phyloP scores from a whole-genome alignment of 148 eudicot genomes.

The Nepenthes gracilis region DNA sequence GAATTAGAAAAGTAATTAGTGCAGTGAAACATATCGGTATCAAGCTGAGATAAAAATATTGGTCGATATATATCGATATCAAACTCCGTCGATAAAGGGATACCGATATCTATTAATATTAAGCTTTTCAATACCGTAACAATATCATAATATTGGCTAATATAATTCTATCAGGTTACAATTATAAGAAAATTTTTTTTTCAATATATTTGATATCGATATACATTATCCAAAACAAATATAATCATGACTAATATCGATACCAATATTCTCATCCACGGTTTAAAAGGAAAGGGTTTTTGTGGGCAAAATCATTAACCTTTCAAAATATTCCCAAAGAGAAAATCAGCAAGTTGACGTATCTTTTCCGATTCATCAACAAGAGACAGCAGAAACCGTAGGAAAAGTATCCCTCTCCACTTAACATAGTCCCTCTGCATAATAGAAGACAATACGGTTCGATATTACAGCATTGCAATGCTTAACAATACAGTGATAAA shows the following conservation, averaged over 20 bases:
- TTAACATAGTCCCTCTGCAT: constrained; percentile 93
- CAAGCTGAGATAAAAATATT: neutral
- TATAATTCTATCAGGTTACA: too few relatives aligned
- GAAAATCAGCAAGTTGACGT: constrained; percentile 80
- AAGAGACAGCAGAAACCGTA: constrained; percentile 72
- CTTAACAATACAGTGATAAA: neutral
- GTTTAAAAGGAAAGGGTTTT: too few relatives aligned
- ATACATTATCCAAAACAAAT: too few relatives aligned
- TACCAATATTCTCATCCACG: too few relatives aligned
- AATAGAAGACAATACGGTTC: constrained; percentile 5
- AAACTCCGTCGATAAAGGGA: too few relatives aligned
- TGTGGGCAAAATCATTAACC: constrained; percentile 20
- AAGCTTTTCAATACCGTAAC: too few relatives aligned
- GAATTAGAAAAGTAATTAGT: neutral
- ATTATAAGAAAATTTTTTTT: neutral
- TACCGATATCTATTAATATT: too few relatives aligned
- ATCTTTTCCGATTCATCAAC: constrained; percentile 92
- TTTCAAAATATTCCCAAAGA: constrained; percentile 89
- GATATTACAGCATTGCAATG: neutral
- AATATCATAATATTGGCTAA: too few relatives aligned
- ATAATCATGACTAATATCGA: too few relatives aligned
- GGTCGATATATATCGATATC: neutral
- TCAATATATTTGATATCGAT: too few relatives aligned
- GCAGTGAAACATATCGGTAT: neutral
- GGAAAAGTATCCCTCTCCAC: constrained; percentile 95